Conservation (phyloP, 768 basidiomycete genomes). For the Mrakia hoshinonis region DNA sequence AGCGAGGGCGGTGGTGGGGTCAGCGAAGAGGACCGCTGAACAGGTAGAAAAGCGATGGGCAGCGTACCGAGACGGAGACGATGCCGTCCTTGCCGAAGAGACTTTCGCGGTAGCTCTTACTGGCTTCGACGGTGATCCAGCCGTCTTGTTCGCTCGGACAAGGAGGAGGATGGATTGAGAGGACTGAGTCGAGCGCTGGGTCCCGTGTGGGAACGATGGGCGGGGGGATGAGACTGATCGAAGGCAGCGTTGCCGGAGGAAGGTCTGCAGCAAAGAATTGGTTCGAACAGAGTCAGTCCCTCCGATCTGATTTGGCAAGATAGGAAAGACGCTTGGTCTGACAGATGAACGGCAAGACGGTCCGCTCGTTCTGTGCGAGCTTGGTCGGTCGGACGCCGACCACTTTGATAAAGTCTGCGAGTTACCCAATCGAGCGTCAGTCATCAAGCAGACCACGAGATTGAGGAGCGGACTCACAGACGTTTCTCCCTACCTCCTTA, state of each 20-base stretch:
- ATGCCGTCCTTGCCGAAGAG: neutral
- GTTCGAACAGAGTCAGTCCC: too few species aligned
- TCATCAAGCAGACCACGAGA: too few species aligned
- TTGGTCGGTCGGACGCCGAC: neutral
- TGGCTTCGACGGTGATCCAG: neutral
- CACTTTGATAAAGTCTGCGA: neutral
- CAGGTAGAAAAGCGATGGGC: neutral
- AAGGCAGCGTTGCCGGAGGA: neutral
- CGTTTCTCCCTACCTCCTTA: neutral
- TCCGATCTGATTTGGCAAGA: too few species aligned
- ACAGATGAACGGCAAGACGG: conserved; percentile 1
- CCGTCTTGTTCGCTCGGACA: neutral
- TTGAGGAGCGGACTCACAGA: neutral
- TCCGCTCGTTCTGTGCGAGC: neutral
- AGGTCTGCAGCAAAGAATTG: neutral
- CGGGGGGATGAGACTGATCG: neutral
- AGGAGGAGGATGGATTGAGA: neutral
- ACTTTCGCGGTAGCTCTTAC: conserved; percentile 1
- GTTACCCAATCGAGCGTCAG: neutral
- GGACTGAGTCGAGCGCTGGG: neutral
- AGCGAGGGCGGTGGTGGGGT: neutral
- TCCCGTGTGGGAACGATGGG: neutral
- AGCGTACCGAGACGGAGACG: neutral
- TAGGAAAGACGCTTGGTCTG: neutral
- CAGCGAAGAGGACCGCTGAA: neutral